A percentile compares a stretch with the other conserved stretches of the same genome.
phyloP scores from a whole-genome alignment of 257 asterid species.

The Jacaranda copaia region DNA sequence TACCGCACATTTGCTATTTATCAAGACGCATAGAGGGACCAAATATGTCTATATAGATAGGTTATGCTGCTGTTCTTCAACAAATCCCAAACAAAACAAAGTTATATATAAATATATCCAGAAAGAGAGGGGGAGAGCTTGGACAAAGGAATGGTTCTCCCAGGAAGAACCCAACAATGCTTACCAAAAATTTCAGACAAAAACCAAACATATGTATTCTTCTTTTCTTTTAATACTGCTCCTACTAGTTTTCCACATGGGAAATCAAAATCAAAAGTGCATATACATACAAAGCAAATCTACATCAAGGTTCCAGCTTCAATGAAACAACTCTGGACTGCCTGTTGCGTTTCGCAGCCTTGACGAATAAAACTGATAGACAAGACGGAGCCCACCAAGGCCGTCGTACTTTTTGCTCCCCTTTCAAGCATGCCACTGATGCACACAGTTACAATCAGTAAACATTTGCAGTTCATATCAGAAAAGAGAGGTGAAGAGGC shows the following conservation, averaged over 20 bases:
- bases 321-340: conserved; percentile 93
- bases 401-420: conserved; percentile 89
- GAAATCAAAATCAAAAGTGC: conserved; percentile 22
- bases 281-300: conserved; percentile 43
- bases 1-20: no score
- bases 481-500: not conserved
- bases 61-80: conserved; percentile 21
- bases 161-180: conserved; percentile 46
- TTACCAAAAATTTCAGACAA: conserved; percentile 39
- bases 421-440: conserved; percentile 97
- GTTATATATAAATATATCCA: conserved; percentile 4
- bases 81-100: conserved; percentile 34
- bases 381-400: conserved; percentile 99
- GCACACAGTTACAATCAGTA: conserved; percentile 23
- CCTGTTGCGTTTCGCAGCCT: conserved; percentile 85
- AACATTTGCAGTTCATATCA: conserved; percentile 14
- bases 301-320: conserved; percentile 93
- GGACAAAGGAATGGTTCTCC: conserved; percentile 50
- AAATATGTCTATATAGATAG: conserved; percentile 38
- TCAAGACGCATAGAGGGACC: conserved; percentile 6
- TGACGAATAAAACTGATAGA: conserved; percentile 65
- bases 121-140: conserved; percentile 25
- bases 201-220: conserved; percentile 13
- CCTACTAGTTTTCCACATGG: conserved; percentile 37
- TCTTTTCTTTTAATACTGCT: not conserved